These are phyloP conservation scores for Beauveria brongniartii DNA, from an alignment of 2,329 filamentous ascomycete species.

Conservation along the genomic window DNA sequence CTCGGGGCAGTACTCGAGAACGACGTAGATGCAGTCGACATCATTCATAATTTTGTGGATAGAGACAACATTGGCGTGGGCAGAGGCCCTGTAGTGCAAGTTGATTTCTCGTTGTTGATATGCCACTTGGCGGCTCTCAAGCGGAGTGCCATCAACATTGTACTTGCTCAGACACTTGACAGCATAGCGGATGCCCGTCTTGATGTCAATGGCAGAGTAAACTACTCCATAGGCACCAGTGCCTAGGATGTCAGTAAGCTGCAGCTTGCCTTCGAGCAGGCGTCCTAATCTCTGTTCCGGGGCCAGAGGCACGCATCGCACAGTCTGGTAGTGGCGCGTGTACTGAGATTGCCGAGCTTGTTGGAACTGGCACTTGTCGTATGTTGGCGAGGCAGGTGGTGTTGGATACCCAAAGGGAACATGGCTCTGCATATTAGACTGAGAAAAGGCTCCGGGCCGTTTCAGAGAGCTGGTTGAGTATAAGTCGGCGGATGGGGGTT, in stretches of 20 bases:
- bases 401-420: slow-evolving; percentile 48
- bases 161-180: slow-evolving; percentile 96
- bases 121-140: slow-evolving; percentile 77
- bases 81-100: slow-evolving; percentile 81
- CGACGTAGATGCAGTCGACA: slow-evolving; percentile 87
- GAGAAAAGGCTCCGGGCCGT: slow-evolving; percentile 19
- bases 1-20: slow-evolving; percentile 94
- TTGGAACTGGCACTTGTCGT: slow-evolving; percentile 41
- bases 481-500: not conserved
- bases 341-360: slow-evolving; percentile 28
- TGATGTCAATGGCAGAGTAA: slow-evolving; percentile 79
- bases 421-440: slow-evolving; percentile 52
- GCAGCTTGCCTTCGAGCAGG: slow-evolving; percentile 72
- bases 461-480: slow-evolving; percentile 6
- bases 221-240: slow-evolving; percentile 96
- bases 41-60: slow-evolving; percentile 90
- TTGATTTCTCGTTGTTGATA: slow-evolving; percentile 93
- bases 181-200: slow-evolving; percentile 75
- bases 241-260: slow-evolving; percentile 78
- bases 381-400: slow-evolving; percentile 48
- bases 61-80: slow-evolving; percentile 87
- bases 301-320: slow-evolving; percentile 46
- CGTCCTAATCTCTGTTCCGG: slow-evolving; percentile 84
- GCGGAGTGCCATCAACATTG: slow-evolving; percentile 58
- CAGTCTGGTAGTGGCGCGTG: slow-evolving; percentile 31